Evolutionary conservation across 139 green algal species (phyloP).

Genomic region (Tetraselmis striata): DNA sequence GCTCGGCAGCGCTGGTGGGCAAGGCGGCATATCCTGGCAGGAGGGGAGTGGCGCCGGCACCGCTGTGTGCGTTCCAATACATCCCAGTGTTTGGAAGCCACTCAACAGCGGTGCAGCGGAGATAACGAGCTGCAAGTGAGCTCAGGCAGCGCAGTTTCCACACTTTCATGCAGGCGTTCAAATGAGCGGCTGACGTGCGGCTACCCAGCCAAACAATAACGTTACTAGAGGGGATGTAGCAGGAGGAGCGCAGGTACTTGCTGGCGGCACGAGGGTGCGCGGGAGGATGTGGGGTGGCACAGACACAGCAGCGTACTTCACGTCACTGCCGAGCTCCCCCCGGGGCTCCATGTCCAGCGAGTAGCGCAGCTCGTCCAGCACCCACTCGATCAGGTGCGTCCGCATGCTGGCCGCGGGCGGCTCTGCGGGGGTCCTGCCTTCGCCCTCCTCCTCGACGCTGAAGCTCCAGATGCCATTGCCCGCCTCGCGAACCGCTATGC

Average conservation of each 20-base stretch:
- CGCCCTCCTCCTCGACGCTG: not conserved
- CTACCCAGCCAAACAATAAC: not conserved
- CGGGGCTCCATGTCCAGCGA: conserved; percentile 4
- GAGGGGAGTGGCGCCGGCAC: too few species aligned
- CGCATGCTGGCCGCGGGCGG: not conserved
- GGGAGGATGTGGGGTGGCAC: not conserved
- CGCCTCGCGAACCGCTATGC: conserved; percentile 6
- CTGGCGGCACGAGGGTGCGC: too few species aligned
- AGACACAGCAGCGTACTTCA: not conserved
- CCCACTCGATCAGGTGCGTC: not conserved
- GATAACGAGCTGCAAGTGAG: too few species aligned
- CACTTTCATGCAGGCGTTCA: not conserved
- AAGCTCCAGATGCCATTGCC: conserved; percentile 22
- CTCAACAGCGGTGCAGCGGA: too few species aligned
- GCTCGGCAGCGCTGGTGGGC: too few species aligned
- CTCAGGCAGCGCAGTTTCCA: not conserved
- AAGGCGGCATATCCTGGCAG: too few species aligned
- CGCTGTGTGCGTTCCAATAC: too few species aligned
- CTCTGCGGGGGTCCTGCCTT: not conserved
- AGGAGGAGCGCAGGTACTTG: too few species aligned
- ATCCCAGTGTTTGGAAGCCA: too few species aligned
- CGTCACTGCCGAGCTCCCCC: not conserved
- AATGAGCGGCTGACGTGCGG: not conserved
- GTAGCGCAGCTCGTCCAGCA: conserved; percentile 5
- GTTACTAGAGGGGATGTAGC: too few species aligned